Conservation (phyloP, 495 filamentous ascomycete genomes). For the Talaromyces nanjingensis region DNA sequence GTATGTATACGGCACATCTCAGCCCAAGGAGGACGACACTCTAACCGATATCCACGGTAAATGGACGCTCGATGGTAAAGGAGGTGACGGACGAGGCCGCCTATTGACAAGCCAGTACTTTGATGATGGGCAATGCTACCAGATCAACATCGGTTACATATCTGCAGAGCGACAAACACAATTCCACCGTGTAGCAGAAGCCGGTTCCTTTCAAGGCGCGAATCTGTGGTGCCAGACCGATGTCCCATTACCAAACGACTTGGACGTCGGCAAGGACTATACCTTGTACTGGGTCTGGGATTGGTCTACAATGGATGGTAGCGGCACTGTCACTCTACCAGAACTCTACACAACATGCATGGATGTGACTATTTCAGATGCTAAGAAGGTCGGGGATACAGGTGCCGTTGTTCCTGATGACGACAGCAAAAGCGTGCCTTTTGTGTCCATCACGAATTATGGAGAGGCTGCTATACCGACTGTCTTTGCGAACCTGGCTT, state of each 20-base stretch:
- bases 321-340: slow-evolving; percentile 35
- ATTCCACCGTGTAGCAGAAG: slow-evolving; percentile 37
- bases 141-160: slow-evolving; percentile 49
- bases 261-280: slow-evolving; percentile 44
- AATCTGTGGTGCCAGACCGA: slow-evolving; percentile 74
- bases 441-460: slow-evolving; percentile 3
- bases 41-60: slow-evolving; percentile 60
- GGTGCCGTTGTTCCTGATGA: neutral
- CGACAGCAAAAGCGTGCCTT: neutral
- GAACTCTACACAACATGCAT: slow-evolving; percentile 81
- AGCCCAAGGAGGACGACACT: slow-evolving; percentile 53
- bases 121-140: slow-evolving; percentile 81
- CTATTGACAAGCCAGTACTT: slow-evolving; percentile 68
- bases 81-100: slow-evolving; percentile 65
- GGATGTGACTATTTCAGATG: slow-evolving; percentile 58
- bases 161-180: slow-evolving; percentile 44
- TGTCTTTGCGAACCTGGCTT: neutral
- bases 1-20: slow-evolving; percentile 74
- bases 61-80: slow-evolving; percentile 72
- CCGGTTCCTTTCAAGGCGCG: slow-evolving; percentile 30
- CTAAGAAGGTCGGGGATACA: slow-evolving; percentile 8
- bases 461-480: slow-evolving; percentile 2
- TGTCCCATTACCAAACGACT: slow-evolving; percentile 56
- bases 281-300: slow-evolving; percentile 93
- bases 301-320: slow-evolving; percentile 56